Conservation (phyloP, 2,329 filamentous ascomycete genomes). For the Dactylellina parvicollis region DNA sequence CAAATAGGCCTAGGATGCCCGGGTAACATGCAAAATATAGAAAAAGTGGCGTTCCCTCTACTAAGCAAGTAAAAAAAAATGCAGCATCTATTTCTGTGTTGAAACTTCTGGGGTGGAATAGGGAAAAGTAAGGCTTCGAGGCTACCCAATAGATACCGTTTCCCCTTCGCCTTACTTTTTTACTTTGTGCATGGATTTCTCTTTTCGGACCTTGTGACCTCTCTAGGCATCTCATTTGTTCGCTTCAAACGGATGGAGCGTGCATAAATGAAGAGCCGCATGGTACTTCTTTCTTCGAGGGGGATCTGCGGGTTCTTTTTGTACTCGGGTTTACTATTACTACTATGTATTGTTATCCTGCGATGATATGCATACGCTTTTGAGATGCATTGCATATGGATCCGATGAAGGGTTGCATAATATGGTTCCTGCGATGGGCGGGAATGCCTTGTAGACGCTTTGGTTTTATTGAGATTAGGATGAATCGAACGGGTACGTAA, state of each 20-base stretch:
- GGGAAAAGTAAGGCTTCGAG: conserved; percentile 39
- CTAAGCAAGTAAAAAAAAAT: no score
- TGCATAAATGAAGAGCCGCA: conserved; percentile 12
- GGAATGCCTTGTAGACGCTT: not conserved
- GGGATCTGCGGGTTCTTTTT: not conserved
- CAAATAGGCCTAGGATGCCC: no score
- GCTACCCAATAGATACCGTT: conserved; percentile 1
- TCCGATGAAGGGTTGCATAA: not conserved
- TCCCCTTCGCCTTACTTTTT: conserved; percentile 6
- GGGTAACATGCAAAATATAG: no score
- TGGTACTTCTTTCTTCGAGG: not conserved
- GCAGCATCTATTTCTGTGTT: not conserved
- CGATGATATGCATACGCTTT: no score
- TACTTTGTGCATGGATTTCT: not conserved
- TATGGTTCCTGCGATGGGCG: conserved; percentile 4
- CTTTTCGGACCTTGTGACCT: conserved; percentile 25
- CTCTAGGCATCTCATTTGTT: conserved; percentile 16
- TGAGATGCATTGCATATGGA: not conserved
- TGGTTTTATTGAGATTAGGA: not conserved
- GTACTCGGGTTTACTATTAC: not conserved
- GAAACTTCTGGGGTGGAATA: not conserved
- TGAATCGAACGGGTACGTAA: not conserved
- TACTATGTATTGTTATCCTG: no score
- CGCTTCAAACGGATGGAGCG: conserved; percentile 2
- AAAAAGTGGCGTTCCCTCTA: not conserved